Evolutionary conservation across 768 basidiomycete genomes (phyloP).

Genomic region (Suillus lakei): DNA sequence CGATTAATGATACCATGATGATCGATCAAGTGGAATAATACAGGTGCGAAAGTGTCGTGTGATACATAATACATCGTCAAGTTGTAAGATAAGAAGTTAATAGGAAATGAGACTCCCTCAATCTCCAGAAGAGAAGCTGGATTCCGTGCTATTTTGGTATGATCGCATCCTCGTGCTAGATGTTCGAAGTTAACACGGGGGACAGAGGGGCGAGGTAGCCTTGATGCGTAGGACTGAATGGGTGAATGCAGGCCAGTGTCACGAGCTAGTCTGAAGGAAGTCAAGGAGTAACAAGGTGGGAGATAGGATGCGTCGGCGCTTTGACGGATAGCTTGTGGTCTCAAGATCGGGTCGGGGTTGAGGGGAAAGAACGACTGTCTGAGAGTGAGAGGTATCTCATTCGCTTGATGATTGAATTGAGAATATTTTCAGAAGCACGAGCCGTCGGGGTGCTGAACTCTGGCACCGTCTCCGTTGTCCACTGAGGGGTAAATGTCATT

Average conservation of each 20-base stretch:
- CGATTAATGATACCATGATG: not conserved
- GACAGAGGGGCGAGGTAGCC: not conserved
- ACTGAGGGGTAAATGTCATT: not conserved
- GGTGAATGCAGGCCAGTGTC: not conserved
- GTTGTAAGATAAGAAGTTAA: not conserved
- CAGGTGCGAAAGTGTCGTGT: not conserved
- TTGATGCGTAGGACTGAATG: not conserved
- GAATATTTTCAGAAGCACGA: not conserved
- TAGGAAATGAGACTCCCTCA: not conserved
- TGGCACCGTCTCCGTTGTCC: not conserved
- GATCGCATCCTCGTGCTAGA: not conserved
- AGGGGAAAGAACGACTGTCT: not conserved
- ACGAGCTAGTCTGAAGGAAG: not conserved
- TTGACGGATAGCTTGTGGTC: not conserved
- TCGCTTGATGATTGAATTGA: conserved; percentile 6
- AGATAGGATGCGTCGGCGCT: not conserved
- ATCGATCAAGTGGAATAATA: not conserved
- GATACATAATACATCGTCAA: conserved; percentile 3
- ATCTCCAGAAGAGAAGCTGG: not conserved
- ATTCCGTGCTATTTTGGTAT: not conserved
- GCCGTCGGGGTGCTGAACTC: not conserved
- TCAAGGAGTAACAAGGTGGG: not conserved
- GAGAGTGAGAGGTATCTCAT: not conserved
- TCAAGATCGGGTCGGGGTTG: conserved; percentile 2
- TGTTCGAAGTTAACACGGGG: not conserved